Conservation (phyloP, 495 filamentous ascomycete species). For the Extremus antarcticus region DNA sequence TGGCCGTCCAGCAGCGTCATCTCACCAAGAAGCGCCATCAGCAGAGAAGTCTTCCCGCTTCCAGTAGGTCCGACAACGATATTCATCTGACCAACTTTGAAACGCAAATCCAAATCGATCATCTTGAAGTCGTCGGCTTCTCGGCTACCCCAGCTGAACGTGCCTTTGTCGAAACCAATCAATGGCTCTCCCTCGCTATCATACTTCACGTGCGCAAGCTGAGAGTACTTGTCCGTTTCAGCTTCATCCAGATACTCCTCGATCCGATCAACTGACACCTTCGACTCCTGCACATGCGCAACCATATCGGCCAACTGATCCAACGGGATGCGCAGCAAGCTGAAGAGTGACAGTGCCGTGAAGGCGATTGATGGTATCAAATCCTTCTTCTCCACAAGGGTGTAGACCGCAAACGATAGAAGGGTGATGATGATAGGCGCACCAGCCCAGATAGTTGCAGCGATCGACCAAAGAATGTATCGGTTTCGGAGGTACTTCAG, state of each 20-base stretch:
- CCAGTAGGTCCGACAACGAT: slow-evolving; percentile 89
- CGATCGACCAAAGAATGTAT: slow-evolving; percentile 84
- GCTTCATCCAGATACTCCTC: slow-evolving; percentile 91
- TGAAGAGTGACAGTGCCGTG: slow-evolving; percentile 91
- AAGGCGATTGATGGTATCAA: slow-evolving; percentile 91
- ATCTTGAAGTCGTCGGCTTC: slow-evolving; percentile 67
- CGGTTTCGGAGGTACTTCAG: slow-evolving; percentile 64
- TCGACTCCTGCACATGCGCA: slow-evolving; percentile 93
- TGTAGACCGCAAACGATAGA: slow-evolving; percentile 89
- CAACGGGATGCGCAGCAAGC: slow-evolving; percentile 82
- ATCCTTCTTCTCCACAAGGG: slow-evolving; percentile 76
- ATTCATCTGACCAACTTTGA: slow-evolving; percentile 71
- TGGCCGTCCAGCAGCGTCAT: slow-evolving; percentile 79
- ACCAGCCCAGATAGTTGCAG: slow-evolving; percentile 93
- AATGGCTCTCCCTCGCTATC: slow-evolving; percentile 48
- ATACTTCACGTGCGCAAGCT: slow-evolving; percentile 54
- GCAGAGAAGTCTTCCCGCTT: slow-evolving; percentile 83
- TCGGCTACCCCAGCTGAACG: slow-evolving; percentile 78
- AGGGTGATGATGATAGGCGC: slow-evolving; percentile 93
- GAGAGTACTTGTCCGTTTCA: slow-evolving; percentile 93
- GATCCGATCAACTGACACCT: slow-evolving; percentile 92
- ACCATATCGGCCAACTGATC: slow-evolving; percentile 99
- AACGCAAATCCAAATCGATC: slow-evolving; percentile 65
- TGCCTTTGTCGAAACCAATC: slow-evolving; percentile 76
- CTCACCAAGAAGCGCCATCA: slow-evolving; percentile 95